Evolutionary conservation across 2,329 filamentous ascomycete genomes (phyloP).

Genomic region (Beauveria rudraprayagi): DNA sequence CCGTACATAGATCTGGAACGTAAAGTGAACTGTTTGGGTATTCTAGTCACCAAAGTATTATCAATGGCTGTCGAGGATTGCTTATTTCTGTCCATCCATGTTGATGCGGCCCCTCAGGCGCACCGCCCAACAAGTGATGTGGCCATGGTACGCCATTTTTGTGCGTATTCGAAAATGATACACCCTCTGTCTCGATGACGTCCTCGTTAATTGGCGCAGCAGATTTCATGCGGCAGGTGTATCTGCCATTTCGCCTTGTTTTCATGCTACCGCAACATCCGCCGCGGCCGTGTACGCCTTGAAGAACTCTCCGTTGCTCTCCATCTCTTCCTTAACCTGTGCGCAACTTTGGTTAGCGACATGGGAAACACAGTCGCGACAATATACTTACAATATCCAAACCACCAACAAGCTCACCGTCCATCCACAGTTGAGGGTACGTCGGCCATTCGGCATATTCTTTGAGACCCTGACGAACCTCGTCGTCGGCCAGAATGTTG

Average conservation of each 20-base stretch:
- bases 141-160: background rate
- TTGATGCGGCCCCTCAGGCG: background rate
- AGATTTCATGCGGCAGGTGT: background rate
- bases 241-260: conserved; percentile 7
- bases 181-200: background rate
- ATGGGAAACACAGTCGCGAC: background rate
- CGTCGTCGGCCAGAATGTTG: conserved; percentile 95
- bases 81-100: background rate
- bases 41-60: background rate
- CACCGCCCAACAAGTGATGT: background rate
- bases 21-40: background rate
- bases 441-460: conserved; percentile 98
- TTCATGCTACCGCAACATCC: conserved; percentile 31
- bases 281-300: conserved; percentile 57
- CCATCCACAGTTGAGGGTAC: conserved; percentile 88
- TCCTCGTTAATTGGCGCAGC: background rate
- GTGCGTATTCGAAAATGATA: background rate
- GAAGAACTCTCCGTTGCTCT: conserved; percentile 76
- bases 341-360: background rate
- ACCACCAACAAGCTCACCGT: conserved; percentile 84
- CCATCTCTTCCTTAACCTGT: conserved; percentile 88
- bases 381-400: conserved; percentile 76
- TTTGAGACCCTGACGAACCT: conserved; percentile 93
- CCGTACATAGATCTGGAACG: background rate
- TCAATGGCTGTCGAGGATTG: background rate